Base-by-base conservation (phyloP, 2,329 filamentous ascomycete genomes). In the Chrysoporthe cubensis region DNA sequence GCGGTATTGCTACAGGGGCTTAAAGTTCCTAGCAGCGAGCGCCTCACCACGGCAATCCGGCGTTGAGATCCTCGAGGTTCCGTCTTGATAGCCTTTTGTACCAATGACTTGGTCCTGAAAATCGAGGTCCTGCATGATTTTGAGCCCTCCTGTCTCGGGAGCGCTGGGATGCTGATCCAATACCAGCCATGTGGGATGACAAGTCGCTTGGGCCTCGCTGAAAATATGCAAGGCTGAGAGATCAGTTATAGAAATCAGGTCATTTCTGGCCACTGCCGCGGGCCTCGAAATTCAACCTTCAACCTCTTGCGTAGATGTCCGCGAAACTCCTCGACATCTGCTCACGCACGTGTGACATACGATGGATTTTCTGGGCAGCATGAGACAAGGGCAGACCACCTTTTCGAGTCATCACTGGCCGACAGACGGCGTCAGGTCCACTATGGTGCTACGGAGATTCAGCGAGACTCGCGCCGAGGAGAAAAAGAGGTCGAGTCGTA, bases 401-500 rank as follows among this genome's bases (percentile, higher is more conserved):
- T 46, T 18, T 34, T 26, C 43, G 58, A 61, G 58, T 48, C 58
- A 46, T 61, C 40, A 61, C 42, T 46, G 58, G 58, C 43, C 4
- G 43, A 43, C 58, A 9, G 11, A 14, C 42, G 42, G 37, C 11
- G 40, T 34, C 42, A 26, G 58, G 14, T 61, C 61, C 50, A 63
- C 61, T 54, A 40, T 54, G 50, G 50, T 64, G 46, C 8, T 43
- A 44, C 65, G 65, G 56, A 42, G 67, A 66, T 69, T 66, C 54
- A 69, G 65, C 67, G 65, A 67, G 65, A 37, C 67, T 57, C 62
- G 56, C 44, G 34, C 50, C 58, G 66, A 50, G 42, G 21, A 42
- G 64, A 54, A 21, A 34, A 44, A 8, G 52, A 37, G 44, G 43
- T 44, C 46, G 40, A 66, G 58, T 62, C 58, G 58, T 66, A 57